phyloP scores from a whole-genome alignment of 1,284 basidiomycete genomes.

The Ceratobasidium sp. region DNA sequence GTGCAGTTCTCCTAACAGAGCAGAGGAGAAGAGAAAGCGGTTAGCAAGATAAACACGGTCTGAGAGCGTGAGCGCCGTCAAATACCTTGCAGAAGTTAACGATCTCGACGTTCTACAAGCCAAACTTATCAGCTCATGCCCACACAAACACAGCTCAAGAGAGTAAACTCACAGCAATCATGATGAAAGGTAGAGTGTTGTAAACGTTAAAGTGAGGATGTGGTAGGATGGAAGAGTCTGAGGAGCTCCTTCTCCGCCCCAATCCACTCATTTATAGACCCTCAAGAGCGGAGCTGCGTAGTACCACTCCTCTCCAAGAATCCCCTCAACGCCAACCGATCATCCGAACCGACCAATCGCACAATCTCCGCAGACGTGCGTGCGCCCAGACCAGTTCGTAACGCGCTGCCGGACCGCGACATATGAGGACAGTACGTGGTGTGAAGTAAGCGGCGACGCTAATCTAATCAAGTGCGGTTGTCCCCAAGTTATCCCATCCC shows the following conservation, averaged over 20 bases:
- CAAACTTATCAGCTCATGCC: neutral
- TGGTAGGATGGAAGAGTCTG: slow-evolving; percentile 19
- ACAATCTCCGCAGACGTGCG: slow-evolving; percentile 2
- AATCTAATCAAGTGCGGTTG: neutral
- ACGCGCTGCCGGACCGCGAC: slow-evolving; percentile 8
- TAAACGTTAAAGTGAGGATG: neutral
- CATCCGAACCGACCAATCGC: slow-evolving; percentile 28
- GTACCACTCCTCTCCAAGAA: slow-evolving; percentile 23
- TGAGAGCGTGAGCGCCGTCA: neutral
- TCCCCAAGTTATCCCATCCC: neutral
- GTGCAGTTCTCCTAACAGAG: neutral
- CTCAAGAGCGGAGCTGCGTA: slow-evolving; percentile 6
- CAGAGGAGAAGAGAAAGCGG: neutral
- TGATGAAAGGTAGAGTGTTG: slow-evolving; percentile 2
- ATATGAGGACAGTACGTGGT: neutral
- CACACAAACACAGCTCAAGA: neutral
- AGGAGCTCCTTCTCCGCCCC: neutral
- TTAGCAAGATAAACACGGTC: neutral
- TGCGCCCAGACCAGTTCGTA: neutral
- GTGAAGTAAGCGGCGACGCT: neutral
- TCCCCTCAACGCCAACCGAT: neutral
- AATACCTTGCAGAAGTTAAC: slow-evolving; percentile 24
- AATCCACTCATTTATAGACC: neutral
- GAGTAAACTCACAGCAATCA: slow-evolving; percentile 34
- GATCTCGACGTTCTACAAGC: slow-evolving; percentile 23